These are phyloP conservation scores for Pinus albicaulis DNA, from an alignment of 75 land plant genomes.

Conservation along the genomic window DNA sequence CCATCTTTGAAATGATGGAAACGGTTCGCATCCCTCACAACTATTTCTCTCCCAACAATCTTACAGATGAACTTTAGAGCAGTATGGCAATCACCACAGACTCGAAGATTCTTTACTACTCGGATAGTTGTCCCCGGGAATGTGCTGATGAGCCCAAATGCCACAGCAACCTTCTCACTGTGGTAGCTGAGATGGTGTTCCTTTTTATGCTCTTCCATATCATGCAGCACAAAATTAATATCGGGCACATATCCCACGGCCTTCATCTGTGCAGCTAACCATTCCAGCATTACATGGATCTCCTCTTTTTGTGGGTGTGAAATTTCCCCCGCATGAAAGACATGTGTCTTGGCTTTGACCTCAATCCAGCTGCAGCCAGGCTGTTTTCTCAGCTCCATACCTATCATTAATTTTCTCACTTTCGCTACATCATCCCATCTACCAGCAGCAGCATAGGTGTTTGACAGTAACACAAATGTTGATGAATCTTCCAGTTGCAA, in stretches of 20 bases:
- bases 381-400: constrained; percentile 27
- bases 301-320: constrained; percentile 3
- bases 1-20: constrained; percentile 25
- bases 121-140: constrained; percentile 10
- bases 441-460: constrained; percentile 38
- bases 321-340: neutral
- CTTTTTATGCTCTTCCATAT: constrained; percentile 6
- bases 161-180: constrained; percentile 35
- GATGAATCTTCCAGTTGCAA: constrained; percentile 33
- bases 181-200: constrained; percentile 7
- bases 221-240: constrained; percentile 10
- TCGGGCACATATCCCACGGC: constrained; percentile 5
- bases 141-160: constrained; percentile 24
- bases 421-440: constrained; percentile 37
- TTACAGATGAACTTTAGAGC: constrained; percentile 19
- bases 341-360: constrained; percentile 3
- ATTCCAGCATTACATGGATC: constrained; percentile 10
- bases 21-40: constrained; percentile 15
- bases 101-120: constrained; percentile 12
- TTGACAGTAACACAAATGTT: constrained; percentile 34
- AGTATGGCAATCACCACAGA: constrained; percentile 24
- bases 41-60: constrained; percentile 4
- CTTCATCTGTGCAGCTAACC: constrained; percentile 10
- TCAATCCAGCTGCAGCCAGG: constrained; percentile 52
- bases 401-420: constrained; percentile 29